Evolutionary conservation across 495 filamentous ascomycete genomes (phyloP), one percentile per base, ranked within the genome.

Genomic region (Clavariopsis aquatica): DNA sequence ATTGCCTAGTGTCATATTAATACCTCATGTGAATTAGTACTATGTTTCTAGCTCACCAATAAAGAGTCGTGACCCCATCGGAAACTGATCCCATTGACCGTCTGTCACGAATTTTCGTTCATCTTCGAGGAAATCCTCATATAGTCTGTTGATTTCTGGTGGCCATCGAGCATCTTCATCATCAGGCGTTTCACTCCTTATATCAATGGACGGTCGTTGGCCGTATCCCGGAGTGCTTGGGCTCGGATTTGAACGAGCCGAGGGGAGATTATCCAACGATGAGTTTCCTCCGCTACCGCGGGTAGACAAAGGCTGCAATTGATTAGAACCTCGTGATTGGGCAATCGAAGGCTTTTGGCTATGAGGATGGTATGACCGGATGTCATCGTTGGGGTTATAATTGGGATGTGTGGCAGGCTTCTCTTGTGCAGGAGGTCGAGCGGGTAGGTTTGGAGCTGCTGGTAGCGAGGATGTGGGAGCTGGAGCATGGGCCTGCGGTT

Each of bases 51-150:
- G 36, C 90, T 78, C 78, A 94, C 94, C 94, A 71, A 98, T 90
- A 75, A 98, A 97, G 6, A 98, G 77, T 65, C 94, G 81, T 1
- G 92, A 96, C 0, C 88, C 88, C 19, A 86, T 78, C 0, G 93
- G 93, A 70, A 98, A 98, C 58, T 87, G 85, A 73, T 98, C 92
- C 94, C 93, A 98, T 62, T 91, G 86, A 54, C 92, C 94, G 68
- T 96, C 92, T 9, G 83, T 85, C 29, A 96, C 90, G 73, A 93
- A 92, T 31, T 82, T 79, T 60, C 89, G 81, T 75, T 96, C 92
- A 63, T 91, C 83, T 49, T 84, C 82, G 12, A 94, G 78, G 73
- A 97, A 98, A 34, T 86, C 82, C 52, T 96, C 91, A 75, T 91
- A 98, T 49, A 81, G 82, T 72, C 87, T 87, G 70, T 93, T 84